Conservation (phyloP, 768 basidiomycete species). For the Suillus paluster region DNA sequence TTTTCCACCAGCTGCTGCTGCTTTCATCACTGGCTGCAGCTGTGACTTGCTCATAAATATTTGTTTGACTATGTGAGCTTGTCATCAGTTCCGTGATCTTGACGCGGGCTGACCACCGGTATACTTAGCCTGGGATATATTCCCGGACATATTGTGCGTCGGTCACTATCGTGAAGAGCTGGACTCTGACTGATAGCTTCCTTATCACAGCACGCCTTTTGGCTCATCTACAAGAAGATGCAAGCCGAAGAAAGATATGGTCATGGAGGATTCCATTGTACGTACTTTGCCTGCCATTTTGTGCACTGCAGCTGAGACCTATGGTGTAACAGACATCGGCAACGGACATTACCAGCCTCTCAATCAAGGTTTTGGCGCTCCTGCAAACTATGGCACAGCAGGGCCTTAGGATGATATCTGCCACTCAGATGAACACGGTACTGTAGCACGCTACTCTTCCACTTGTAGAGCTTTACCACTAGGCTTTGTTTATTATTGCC, state of each 20-base stretch:
- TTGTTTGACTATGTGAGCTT: conserved; percentile 68
- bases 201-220: conserved; percentile 70
- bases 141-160: conserved; percentile 59
- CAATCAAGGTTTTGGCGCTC: conserved; percentile 20
- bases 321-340: conserved; percentile 35
- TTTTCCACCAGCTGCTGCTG: conserved; percentile 82
- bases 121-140: conserved; percentile 79
- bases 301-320: background rate
- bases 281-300: conserved; percentile 35
- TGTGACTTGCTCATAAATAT: conserved; percentile 90
- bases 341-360: conserved; percentile 42
- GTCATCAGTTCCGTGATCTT: background rate
- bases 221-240: conserved; percentile 91
- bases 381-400: conserved; percentile 43
- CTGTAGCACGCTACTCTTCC: background rate
- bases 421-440: background rate
- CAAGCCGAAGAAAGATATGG: conserved; percentile 86
- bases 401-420: conserved; percentile 16
- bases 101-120: conserved; percentile 9
- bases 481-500: background rate
- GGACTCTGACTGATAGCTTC: background rate
- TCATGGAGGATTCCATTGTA: conserved; percentile 74
- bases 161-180: background rate
- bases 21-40: conserved; percentile 78
- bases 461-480: conserved; percentile 5